A percentile compares a stretch with the other conserved stretches of the same genome.
Evolutionary conservation across 2,329 filamentous ascomycete genomes (phyloP).

Genomic region (Scopulariopsis brevicaulis): DNA sequence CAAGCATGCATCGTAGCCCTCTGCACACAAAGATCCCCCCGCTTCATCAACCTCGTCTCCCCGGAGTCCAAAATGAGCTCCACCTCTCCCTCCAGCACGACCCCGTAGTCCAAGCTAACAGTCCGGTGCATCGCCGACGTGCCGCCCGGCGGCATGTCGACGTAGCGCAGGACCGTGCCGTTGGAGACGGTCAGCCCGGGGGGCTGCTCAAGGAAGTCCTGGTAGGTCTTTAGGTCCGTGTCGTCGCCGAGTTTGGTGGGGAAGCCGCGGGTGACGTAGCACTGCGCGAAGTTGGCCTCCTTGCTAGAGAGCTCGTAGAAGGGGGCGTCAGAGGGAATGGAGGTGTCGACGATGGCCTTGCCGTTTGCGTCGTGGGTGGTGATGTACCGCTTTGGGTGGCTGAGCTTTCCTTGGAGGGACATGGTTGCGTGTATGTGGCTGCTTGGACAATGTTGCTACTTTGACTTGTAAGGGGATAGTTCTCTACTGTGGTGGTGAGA

Average conservation of each 20-base stretch:
- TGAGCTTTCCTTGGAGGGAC: constrained; percentile 11
- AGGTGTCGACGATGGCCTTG: constrained; percentile 9
- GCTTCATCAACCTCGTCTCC: constrained; percentile 28
- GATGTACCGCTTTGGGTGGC: constrained; percentile 8
- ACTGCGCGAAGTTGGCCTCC: constrained; percentile 23
- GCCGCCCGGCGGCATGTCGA: constrained; percentile 32
- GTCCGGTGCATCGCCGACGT: constrained; percentile 37
- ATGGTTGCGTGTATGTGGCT: constrained; percentile 1
- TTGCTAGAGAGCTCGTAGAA: constrained; percentile 19
- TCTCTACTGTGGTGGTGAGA: neutral
- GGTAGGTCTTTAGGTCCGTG: constrained; percentile 25
- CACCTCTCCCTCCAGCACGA: constrained; percentile 41
- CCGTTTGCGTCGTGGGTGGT: constrained; percentile 7
- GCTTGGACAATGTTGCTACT: neutral
- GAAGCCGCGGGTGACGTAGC: constrained; percentile 27
- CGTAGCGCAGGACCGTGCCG: constrained; percentile 32
- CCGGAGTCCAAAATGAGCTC: constrained; percentile 41
- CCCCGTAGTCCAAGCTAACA: constrained; percentile 40
- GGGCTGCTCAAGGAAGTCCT: constrained; percentile 16
- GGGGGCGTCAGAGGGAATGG: constrained; percentile 8
- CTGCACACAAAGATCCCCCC: constrained; percentile 43
- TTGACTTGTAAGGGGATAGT: neutral
- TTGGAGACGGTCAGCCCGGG: constrained; percentile 17
- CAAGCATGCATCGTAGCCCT: constrained; percentile 45
- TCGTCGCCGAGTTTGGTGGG: constrained; percentile 26